Evolutionary conservation across 208 protist genomes (phyloP).

Genomic region (Crithidia expoeki): DNA sequence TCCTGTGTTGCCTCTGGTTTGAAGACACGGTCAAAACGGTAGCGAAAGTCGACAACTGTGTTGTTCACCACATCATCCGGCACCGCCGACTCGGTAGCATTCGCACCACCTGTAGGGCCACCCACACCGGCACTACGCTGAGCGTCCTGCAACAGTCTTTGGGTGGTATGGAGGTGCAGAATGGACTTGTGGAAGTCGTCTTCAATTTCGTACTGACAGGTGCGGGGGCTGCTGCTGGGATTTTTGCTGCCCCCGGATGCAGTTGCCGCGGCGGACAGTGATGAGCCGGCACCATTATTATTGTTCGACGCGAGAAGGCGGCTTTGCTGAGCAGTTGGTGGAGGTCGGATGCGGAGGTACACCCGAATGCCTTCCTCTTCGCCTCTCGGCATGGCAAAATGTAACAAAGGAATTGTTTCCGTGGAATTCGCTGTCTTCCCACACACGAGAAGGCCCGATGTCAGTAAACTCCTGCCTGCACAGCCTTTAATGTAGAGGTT

Average conservation of each 20-base stretch:
- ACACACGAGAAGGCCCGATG: too few relatives aligned
- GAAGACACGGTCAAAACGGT: conserved; percentile 84
- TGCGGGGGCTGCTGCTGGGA: background rate
- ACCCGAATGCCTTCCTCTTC: conserved; percentile 69
- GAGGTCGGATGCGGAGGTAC: conserved; percentile 79
- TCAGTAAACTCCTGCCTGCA: too few relatives aligned
- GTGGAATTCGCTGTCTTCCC: too few relatives aligned
- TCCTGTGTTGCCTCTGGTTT: conserved; percentile 67
- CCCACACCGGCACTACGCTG: conserved; percentile 23
- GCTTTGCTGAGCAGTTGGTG: conserved; percentile 57
- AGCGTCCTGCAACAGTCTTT: conserved; percentile 28
- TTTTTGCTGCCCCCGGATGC: background rate
- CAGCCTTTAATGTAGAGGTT: too few relatives aligned
- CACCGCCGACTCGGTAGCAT: background rate
- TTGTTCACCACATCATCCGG: conserved; percentile 76
- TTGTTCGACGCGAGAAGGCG: conserved; percentile 36
- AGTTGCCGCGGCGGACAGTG: background rate
- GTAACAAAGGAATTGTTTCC: background rate
- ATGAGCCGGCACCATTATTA: background rate
- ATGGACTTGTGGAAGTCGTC: conserved; percentile 26
- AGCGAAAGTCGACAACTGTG: conserved; percentile 64
- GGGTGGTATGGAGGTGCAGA: conserved; percentile 31
- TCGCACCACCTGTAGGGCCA: background rate
- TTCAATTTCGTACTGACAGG: conserved; percentile 31
- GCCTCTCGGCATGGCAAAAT: conserved; percentile 8